A percentile compares a stretch with the other conserved stretches of the same genome.
Conservation (phyloP, 2,329 filamentous ascomycete genomes). For the Emergomyces pasteurianus region DNA sequence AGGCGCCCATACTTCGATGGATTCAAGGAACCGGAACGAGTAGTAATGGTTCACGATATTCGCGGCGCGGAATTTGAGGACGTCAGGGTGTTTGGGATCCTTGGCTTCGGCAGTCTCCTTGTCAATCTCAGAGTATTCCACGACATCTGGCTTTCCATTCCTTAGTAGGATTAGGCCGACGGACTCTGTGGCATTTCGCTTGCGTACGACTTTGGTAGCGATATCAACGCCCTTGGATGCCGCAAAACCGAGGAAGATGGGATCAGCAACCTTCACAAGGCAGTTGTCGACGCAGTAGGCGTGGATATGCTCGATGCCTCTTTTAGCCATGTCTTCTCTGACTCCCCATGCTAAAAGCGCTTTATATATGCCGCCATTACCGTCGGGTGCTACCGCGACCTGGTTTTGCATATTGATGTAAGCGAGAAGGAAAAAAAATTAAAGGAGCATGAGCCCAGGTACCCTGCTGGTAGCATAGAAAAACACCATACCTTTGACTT, state of each 20-base stretch:
- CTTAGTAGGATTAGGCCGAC: constrained; percentile 90
- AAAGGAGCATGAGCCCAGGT: not conserved
- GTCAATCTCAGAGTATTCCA: constrained; percentile 98
- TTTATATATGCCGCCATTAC: constrained; percentile 94
- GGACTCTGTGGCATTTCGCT: constrained; percentile 90
- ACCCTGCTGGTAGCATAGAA: not conserved
- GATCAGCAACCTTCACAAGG: constrained; percentile 96
- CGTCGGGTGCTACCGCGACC: constrained; percentile 89
- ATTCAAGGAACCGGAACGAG: constrained; percentile 82
- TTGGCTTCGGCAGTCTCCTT: constrained; percentile 74
- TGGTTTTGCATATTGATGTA: constrained; percentile 15
- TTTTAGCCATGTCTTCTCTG: constrained; percentile 74
- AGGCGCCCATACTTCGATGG: constrained; percentile 74
- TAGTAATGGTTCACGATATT: constrained; percentile 99
- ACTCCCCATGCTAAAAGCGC: constrained; percentile 71
- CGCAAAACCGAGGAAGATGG: constrained; percentile 87
- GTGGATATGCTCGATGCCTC: constrained; percentile 89
- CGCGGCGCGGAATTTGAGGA: constrained; percentile 91
- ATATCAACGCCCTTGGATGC: constrained; percentile 84
- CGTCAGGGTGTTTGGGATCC: constrained; percentile 64
- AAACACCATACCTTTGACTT: constrained; percentile 56
- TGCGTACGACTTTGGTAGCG: constrained; percentile 97
- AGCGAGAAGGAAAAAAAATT: not conserved
- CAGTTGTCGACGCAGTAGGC: constrained; percentile 99
- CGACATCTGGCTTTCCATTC: constrained; percentile 92